phyloP scores from a whole-genome alignment of 2,329 filamentous ascomycete genomes.

The Penicillium sp. region DNA sequence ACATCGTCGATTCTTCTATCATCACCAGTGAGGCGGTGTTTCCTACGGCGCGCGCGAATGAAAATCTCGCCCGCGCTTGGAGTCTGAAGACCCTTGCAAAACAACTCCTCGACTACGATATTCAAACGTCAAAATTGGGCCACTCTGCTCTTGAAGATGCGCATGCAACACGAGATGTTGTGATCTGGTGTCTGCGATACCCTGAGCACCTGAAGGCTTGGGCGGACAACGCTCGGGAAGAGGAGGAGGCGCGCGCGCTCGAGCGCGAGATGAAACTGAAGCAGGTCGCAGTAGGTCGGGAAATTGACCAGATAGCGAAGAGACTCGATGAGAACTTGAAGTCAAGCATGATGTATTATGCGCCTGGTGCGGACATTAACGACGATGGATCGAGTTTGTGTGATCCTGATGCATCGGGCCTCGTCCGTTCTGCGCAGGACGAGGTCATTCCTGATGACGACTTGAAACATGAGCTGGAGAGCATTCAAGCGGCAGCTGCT shows the following conservation, averaged over 20 bases:
- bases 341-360: not conserved
- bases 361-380: not conserved
- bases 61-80: conserved; percentile 25
- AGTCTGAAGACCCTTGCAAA: conserved; percentile 37
- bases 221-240: conserved; percentile 21
- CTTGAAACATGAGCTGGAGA: not conserved
- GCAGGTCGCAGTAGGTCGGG: not conserved
- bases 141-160: conserved; percentile 52
- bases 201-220: conserved; percentile 35
- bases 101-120: conserved; percentile 35
- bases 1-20: conserved; percentile 47
- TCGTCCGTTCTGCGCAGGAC: not conserved
- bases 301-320: not conserved
- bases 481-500: conserved; percentile 1
- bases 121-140: conserved; percentile 37
- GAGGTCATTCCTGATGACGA: not conserved
- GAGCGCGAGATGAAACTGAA: conserved; percentile 4
- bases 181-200: conserved; percentile 47
- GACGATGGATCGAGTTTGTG: not conserved
- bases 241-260: not conserved
- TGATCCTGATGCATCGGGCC: not conserved
- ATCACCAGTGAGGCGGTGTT: conserved; percentile 38
- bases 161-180: conserved; percentile 49
- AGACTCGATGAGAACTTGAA: conserved; percentile 6
- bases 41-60: not conserved